Evolutionary conservation across 179 eudicot species (phyloP).

Genomic region (Silene coronaria): DNA sequence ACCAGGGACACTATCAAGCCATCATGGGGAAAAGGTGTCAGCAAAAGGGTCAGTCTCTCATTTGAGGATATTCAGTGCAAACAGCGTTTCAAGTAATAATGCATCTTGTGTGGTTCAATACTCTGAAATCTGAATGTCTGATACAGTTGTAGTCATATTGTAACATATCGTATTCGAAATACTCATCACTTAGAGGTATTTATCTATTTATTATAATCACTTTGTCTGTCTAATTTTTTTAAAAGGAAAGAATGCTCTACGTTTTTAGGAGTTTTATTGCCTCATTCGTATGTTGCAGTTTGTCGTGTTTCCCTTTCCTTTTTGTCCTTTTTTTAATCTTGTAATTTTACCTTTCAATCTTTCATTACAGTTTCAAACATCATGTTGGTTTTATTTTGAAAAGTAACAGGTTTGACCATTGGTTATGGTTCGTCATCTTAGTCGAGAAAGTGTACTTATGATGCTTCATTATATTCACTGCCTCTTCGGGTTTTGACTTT

Average conservation of each 20-base stretch:
- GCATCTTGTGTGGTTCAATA: not conserved
- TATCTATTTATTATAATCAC: not conserved
- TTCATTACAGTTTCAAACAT: not conserved
- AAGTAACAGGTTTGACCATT: not conserved
- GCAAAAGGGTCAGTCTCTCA: conserved; percentile 34
- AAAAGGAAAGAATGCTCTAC: not conserved
- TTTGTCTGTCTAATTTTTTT: too few relatives aligned
- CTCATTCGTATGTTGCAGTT: not conserved
- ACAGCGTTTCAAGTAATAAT: not conserved
- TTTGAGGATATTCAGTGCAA: conserved; percentile 5
- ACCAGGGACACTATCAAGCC: conserved; percentile 43
- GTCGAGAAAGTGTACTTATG: not conserved
- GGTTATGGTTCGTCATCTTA: not conserved
- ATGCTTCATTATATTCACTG: not conserved
- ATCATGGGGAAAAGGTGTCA: conserved; percentile 26
- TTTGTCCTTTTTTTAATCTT: not conserved
- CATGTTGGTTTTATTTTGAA: not conserved
- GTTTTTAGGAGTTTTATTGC: not conserved
- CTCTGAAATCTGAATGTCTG: not conserved
- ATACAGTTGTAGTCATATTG: not conserved
- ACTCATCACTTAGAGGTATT: not conserved
- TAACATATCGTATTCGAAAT: not conserved
- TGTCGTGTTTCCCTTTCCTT: not conserved
- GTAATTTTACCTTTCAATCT: not conserved
- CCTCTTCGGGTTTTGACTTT: not conserved